Conservation (phyloP, 345 rosid genomes). For the Euclidium syriacum region DNA sequence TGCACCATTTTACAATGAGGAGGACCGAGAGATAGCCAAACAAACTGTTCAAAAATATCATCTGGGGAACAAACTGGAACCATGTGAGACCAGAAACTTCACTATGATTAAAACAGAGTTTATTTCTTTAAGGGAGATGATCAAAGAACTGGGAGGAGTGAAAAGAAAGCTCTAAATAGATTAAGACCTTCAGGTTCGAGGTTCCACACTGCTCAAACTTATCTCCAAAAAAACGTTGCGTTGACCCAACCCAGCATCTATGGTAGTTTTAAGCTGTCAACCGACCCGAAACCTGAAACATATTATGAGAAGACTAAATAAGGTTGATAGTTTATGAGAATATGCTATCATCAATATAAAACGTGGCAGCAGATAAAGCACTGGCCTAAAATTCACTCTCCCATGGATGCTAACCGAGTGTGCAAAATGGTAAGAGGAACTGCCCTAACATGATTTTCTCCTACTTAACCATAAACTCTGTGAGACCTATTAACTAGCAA, state of each 20-base stretch:
- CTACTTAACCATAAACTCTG: neutral
- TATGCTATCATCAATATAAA: neutral
- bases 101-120: neutral
- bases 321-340: neutral
- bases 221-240: conserved; percentile 63
- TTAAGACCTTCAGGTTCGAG: conserved; percentile 62
- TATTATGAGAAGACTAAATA: conserved; percentile 2
- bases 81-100: conserved; percentile 12
- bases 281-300: conserved; percentile 65
- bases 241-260: conserved; percentile 62
- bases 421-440: conserved; percentile 4
- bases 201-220: conserved; percentile 80
- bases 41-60: conserved; percentile 80
- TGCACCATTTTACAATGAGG: conserved; percentile 79
- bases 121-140: conserved; percentile 1
- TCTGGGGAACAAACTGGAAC: conserved; percentile 83
- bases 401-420: neutral
- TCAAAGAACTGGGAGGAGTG: neutral
- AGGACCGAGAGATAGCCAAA: conserved; percentile 90
- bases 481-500: neutral
- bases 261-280: conserved; percentile 60
- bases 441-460: neutral
- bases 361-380: neutral
- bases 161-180: conserved; percentile 9
- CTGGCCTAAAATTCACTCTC: conserved; percentile 3